phyloP scores from a whole-genome alignment of 169 alveolate genomes.

The Plasmodium sp. region DNA sequence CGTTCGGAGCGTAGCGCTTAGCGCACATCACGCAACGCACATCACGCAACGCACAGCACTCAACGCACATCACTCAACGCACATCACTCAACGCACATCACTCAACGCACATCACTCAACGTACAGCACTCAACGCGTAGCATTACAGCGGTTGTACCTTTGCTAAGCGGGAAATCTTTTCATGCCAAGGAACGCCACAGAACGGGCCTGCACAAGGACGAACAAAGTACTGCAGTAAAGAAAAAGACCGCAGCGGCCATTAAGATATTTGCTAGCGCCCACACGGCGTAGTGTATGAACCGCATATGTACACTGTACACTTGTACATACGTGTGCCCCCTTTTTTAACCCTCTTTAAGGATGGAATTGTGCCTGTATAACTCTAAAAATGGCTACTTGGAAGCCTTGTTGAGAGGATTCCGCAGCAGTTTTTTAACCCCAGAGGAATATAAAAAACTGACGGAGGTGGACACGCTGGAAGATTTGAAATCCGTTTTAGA shows the following conservation, averaged over 20 bases:
- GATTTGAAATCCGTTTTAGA: conserved; percentile 95
- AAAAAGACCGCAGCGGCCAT: neutral
- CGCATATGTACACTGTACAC: neutral
- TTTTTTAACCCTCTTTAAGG: neutral
- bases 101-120: neutral
- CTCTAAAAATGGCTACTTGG: conserved; percentile 97
- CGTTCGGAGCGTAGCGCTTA: neutral
- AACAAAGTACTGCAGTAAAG: neutral
- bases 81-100: neutral
- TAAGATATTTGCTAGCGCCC: neutral
- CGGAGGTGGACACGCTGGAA: conserved; percentile 91
- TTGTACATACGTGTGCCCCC: neutral
- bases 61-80: neutral
- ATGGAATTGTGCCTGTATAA: conserved; percentile 96
- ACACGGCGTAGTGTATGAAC: neutral
- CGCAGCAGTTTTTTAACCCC: conserved; percentile 96
- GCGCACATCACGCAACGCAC: neutral
- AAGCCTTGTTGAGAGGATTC: conserved; percentile 96
- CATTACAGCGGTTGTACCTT: neutral
- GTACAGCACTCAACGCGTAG: neutral
- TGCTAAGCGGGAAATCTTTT: neutral
- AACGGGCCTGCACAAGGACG: neutral
- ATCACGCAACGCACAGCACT: neutral
- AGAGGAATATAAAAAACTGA: conserved; percentile 93
- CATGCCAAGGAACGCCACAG: neutral